These are phyloP conservation scores for Helotiales sp. DNA, from an alignment of 2,329 filamentous ascomycete genomes.

Conservation along the genomic window DNA sequence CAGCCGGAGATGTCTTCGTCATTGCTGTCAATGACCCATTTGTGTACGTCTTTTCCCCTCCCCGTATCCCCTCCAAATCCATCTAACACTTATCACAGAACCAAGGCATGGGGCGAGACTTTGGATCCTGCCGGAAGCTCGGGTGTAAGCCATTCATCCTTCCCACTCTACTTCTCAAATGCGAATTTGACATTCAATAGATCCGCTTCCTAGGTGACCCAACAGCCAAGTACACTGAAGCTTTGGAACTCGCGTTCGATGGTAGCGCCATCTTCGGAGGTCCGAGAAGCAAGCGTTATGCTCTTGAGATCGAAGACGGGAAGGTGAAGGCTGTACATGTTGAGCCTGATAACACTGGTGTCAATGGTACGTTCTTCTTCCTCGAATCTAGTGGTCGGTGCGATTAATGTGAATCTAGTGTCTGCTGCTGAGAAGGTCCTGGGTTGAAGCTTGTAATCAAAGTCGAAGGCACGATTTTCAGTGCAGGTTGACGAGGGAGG, in stretches of 20 bases:
- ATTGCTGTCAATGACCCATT: conserved; percentile 94
- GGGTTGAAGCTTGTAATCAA: too few species aligned
- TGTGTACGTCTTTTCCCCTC: conserved; percentile 62
- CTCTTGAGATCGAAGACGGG: conserved; percentile 78
- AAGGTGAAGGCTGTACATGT: conserved; percentile 80
- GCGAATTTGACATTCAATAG: conserved; percentile 42
- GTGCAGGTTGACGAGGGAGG: too few species aligned
- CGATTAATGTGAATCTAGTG: conserved; percentile 36
- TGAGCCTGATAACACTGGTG: conserved; percentile 85
- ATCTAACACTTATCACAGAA: conserved; percentile 49
- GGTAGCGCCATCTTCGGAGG: conserved; percentile 77
- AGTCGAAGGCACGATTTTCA: too few species aligned
- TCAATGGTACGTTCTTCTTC: conserved; percentile 59
- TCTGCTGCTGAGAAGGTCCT: conserved; percentile 50
- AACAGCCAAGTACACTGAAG: conserved; percentile 75
- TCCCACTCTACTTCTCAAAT: not conserved
- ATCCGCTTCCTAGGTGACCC: conserved; percentile 90
- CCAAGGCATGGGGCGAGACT: conserved; percentile 82
- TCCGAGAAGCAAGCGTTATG: conserved; percentile 83
- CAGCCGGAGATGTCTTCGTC: conserved; percentile 83
- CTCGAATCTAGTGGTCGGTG: not conserved
- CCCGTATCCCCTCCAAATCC: not conserved
- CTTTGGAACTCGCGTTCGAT: conserved; percentile 82
- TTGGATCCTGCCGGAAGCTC: conserved; percentile 75
- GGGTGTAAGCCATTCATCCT: conserved; percentile 58